phyloP scores from a whole-genome alignment of 208 protist genomes.

The Angomonas ambiguus region DNA sequence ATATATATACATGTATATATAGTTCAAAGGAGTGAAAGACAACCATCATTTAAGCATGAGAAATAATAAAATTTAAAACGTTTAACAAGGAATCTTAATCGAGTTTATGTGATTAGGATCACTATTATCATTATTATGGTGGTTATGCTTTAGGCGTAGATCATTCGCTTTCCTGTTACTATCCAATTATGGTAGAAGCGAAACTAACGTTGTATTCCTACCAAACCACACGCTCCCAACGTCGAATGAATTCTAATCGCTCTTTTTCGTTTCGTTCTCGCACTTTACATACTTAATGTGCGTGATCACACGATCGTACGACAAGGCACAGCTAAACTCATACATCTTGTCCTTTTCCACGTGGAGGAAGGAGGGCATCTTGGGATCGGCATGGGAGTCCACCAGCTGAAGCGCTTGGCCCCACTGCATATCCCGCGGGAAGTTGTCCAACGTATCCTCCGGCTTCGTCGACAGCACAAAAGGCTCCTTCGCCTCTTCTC shows the following conservation, averaged over 20 bases:
- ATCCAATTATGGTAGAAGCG: too few relatives aligned
- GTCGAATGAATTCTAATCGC: not conserved
- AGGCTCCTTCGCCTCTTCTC: conserved; percentile 20
- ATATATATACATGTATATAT: not conserved
- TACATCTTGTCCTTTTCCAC: conserved; percentile 43
- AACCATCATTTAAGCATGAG: not conserved
- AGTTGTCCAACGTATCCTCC: conserved; percentile 82
- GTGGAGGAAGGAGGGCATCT: conserved; percentile 38
- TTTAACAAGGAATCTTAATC: too few relatives aligned
- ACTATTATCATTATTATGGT: too few relatives aligned
- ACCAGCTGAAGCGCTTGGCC: conserved; percentile 90
- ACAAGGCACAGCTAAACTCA: conserved; percentile 57
- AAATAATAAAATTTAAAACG: conserved; percentile 8
- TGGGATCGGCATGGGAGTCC: conserved; percentile 40
- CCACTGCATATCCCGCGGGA: conserved; percentile 93
- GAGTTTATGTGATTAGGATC: too few relatives aligned
- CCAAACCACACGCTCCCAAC: too few relatives aligned
- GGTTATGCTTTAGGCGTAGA: too few relatives aligned
- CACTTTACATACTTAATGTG: conserved; percentile 37
- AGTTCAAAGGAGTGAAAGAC: not conserved
- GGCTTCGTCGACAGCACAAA: conserved; percentile 81
- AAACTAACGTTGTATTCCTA: too few relatives aligned
- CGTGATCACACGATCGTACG: conserved; percentile 59
- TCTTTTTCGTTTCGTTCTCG: conserved; percentile 3
- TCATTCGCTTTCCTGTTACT: too few relatives aligned